Evolutionary conservation across 306 rosid genomes (phyloP).

Genomic region (Castanea mollissima): DNA sequence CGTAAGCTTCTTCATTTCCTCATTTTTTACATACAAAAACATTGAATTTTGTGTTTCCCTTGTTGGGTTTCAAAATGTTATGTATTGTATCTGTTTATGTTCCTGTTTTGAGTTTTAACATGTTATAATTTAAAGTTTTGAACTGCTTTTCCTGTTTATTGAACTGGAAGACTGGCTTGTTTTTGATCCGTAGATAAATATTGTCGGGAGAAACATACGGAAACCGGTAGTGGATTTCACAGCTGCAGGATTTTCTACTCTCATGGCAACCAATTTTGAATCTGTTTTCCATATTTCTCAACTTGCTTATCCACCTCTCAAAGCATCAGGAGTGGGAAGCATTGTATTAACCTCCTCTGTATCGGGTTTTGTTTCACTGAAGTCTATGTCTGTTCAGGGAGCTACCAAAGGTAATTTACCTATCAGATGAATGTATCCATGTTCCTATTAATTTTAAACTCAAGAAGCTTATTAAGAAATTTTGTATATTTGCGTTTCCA

Average conservation of each 20-base stretch:
- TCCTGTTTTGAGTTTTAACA: too few relatives aligned
- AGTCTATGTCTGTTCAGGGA: constrained; percentile 75
- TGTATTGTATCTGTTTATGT: too few relatives aligned
- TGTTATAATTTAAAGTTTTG: background rate
- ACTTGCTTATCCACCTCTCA: constrained; percentile 64
- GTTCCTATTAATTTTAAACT: background rate
- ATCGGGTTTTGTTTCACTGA: constrained; percentile 66
- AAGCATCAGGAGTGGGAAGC: constrained; percentile 61
- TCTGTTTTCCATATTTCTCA: constrained; percentile 72
- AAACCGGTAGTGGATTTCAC: constrained; percentile 61
- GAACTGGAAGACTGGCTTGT: background rate
- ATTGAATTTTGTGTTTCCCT: background rate
- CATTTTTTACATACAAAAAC: background rate
- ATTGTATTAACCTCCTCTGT: constrained; percentile 69
- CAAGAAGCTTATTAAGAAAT: constrained; percentile 4
- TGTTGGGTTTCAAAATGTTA: background rate
- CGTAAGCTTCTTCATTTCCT: constrained; percentile 29
- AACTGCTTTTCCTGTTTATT: background rate
- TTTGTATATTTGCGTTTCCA: constrained; percentile 21
- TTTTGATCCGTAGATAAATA: constrained; percentile 40
- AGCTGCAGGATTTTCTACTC: constrained; percentile 51
- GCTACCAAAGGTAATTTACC: constrained; percentile 65
- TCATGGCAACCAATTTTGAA: constrained; percentile 70
- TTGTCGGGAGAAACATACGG: constrained; percentile 67
- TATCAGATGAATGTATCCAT: constrained; percentile 1